These are phyloP conservation scores for Calocybe gambosa DNA, from an alignment of 1,284 basidiomycete species.

Conservation along the genomic window DNA sequence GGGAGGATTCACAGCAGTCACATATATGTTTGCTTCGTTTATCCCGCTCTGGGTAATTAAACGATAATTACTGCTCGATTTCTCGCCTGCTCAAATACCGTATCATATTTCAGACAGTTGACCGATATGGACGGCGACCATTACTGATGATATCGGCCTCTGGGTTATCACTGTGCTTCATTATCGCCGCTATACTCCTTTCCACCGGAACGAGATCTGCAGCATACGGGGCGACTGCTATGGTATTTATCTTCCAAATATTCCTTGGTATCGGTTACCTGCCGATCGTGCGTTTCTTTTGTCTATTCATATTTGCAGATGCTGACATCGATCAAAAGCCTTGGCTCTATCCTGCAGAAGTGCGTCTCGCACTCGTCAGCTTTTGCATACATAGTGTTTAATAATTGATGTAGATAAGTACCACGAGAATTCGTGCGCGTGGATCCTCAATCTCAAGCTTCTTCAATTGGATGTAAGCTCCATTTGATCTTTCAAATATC, in stretches of 20 bases:
- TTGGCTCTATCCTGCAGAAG: constrained; percentile 40
- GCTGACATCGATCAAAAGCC: constrained; percentile 19
- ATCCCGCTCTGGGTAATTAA: constrained; percentile 34
- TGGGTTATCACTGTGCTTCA: constrained; percentile 33
- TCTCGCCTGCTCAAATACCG: neutral
- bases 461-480: constrained; percentile 34
- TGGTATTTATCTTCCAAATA: constrained; percentile 39
- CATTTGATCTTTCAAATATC: neutral
- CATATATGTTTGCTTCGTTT: constrained; percentile 39
- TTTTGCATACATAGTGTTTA: neutral
- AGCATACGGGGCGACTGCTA: constrained; percentile 31
- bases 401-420: constrained; percentile 27
- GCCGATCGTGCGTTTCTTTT: constrained; percentile 28
- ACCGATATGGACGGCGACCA: constrained; percentile 32
- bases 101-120: constrained; percentile 28
- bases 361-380: constrained; percentile 12
- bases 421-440: constrained; percentile 30
- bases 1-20: constrained; percentile 34
- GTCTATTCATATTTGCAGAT: neutral
- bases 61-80: neutral
- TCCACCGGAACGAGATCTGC: constrained; percentile 27
- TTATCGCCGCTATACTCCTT: constrained; percentile 28
- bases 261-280: constrained; percentile 35
- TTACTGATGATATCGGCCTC: constrained; percentile 35
- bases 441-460: constrained; percentile 33